Conservation (phyloP, 805 yeast genomes). For the Zygotorulaspora florentina region DNA sequence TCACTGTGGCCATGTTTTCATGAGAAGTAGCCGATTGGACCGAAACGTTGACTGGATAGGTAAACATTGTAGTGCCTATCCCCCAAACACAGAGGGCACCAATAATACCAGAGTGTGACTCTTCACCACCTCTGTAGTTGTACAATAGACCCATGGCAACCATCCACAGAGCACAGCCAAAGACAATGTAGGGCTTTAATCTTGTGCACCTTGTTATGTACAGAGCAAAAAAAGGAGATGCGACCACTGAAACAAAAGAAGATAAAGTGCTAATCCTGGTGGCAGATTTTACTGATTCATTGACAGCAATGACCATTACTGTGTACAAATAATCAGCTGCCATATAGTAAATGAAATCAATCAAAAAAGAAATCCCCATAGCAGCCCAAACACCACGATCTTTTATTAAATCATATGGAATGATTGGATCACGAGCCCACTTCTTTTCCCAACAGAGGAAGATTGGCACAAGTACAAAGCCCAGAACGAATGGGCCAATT, state of each 20-base stretch:
- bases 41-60: constrained; percentile 59
- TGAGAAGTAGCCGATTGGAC: constrained; percentile 58
- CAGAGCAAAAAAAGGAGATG: constrained; percentile 56
- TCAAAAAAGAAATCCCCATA: constrained; percentile 51
- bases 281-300: constrained; percentile 56
- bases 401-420: constrained; percentile 53
- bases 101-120: constrained; percentile 52
- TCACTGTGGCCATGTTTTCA: constrained; percentile 63
- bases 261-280: constrained; percentile 58
- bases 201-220: constrained; percentile 46
- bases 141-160: constrained; percentile 57
- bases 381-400: constrained; percentile 77
- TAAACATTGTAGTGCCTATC: constrained; percentile 66
- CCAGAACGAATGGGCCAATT: constrained; percentile 67
- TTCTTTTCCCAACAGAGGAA: constrained; percentile 56
- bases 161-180: constrained; percentile 58
- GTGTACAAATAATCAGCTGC: constrained; percentile 67
- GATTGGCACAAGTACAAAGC: constrained; percentile 56
- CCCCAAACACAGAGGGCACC: constrained; percentile 65
- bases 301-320: constrained; percentile 58
- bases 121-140: constrained; percentile 50
- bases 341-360: constrained; percentile 62
- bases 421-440: constrained; percentile 56
- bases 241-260: constrained; percentile 60
- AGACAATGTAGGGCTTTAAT: constrained; percentile 55